Evolutionary conservation across 2,329 filamentous ascomycete species (phyloP), one percentile per base, ranked within the genome.

Genomic region (Aureobasidium mangrovei): DNA sequence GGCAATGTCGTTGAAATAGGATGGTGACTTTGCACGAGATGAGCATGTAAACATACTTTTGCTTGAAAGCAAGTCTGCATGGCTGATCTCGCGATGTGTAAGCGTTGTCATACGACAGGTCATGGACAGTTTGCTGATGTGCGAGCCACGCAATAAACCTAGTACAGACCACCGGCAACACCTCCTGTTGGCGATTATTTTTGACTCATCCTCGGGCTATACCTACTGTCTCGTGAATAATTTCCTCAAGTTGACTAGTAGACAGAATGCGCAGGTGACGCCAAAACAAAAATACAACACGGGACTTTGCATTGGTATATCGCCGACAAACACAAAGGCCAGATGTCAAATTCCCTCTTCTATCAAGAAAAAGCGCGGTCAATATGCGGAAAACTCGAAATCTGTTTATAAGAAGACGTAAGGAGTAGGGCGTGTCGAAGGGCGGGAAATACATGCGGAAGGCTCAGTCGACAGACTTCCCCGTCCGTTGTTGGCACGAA

Each of bases 121-220:
- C 38, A 49, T 28, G 38, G 18, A 32, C 18, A 31, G 29, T 42
- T 35, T 41, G 28, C 18, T 42, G 47, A 42, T 51, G 38, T 29
- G 10, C 24, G 39, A 35, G 38, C n/a, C 47, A 35, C 31, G 38
- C 47, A 51, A 51, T 35, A 35, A 51, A 51, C 38, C 47, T 51
- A 51, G 47, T 51, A 42, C 47, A 27, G 28, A 35, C 36, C n/a
- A 18, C 49, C 49, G 49, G 49, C 49, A 53, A 4, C 49, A 44
- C 39, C 40, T 53, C 39, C 49, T 53, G 8, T 53, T 53, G 6
- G 40, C 32, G 40, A 28, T 43, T 18, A 36, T 9, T 9, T 31
- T 7, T 53, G 49, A 53, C 49, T 43, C 43, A 53, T 38, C 26
- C 10, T 18, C 40, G n/a, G 49, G 49, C 49, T 53, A 38, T 36